Evolutionary conservation across 129 eudicot species (phyloP).

Genomic region (Centrapalus pauciflorus): DNA sequence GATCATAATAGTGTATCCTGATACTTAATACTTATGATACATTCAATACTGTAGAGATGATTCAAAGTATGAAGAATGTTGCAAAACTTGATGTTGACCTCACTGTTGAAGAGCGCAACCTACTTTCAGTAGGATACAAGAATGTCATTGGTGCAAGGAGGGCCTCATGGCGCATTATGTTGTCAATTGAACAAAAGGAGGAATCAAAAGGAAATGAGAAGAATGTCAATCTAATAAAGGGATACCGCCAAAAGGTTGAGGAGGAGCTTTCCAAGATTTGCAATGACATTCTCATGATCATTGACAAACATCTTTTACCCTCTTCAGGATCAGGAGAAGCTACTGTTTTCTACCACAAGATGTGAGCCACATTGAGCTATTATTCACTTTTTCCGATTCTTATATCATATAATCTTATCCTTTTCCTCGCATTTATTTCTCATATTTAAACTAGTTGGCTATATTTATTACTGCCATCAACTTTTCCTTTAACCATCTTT

Average conservation of each 20-base stretch:
- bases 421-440: too few species aligned
- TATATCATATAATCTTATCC: too few species aligned
- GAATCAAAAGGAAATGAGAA: constrained; percentile 70
- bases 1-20: neutral
- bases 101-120: constrained; percentile 77
- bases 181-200: constrained; percentile 84
- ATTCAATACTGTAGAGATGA: constrained; percentile 57
- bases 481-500: neutral
- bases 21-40: neutral
- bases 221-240: constrained; percentile 63
- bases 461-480: neutral
- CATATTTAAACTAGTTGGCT: neutral
- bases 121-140: constrained; percentile 86
- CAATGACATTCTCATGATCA: constrained; percentile 62
- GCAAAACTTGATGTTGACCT: constrained; percentile 80
- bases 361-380: constrained; percentile 38
- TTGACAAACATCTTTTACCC: constrained; percentile 70
- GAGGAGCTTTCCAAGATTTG: constrained; percentile 78
- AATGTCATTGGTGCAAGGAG: constrained; percentile 75
- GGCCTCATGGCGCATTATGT: constrained; percentile 92
- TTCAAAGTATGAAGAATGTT: constrained; percentile 73
- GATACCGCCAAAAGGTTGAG: constrained; percentile 80
- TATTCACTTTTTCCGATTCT: neutral
- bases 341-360: constrained; percentile 77
- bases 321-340: constrained; percentile 68